phyloP scores from a whole-genome alignment of 495 filamentous ascomycete species.

The Aspergillus haitiensis region DNA sequence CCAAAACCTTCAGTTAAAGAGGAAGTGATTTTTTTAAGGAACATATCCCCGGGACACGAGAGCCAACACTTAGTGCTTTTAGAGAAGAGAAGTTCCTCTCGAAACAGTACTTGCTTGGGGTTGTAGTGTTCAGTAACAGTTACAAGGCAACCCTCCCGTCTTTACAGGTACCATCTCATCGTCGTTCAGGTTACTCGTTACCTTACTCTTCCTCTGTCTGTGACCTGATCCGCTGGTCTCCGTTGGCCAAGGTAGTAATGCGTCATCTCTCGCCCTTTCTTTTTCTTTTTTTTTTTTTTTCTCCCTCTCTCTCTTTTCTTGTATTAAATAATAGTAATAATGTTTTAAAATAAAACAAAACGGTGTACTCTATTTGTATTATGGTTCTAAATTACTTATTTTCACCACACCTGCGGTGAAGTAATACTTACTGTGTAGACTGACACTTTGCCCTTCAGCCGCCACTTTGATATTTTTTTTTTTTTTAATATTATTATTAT shows the following conservation, averaged over 20 bases:
- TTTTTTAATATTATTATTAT: background rate
- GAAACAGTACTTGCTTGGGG: background rate
- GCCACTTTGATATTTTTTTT: conserved; percentile 22
- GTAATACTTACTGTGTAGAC: background rate
- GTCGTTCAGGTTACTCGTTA: background rate
- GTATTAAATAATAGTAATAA: no score
- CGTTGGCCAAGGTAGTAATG: conserved; percentile 3
- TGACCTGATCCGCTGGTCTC: background rate
- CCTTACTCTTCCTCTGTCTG: background rate
- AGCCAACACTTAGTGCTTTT: background rate
- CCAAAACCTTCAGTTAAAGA: background rate
- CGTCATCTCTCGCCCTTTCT: conserved; percentile 8
- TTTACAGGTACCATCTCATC: background rate
- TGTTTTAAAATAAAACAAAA: no score
- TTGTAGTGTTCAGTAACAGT: conserved; percentile 2
- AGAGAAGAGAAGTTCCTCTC: no score
- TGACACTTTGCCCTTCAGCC: background rate
- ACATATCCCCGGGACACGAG: conserved; percentile 10
- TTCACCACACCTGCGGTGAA: background rate
- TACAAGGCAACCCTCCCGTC: background rate
- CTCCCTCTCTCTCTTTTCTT: background rate
- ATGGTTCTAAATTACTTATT: no score
- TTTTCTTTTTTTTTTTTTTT: conserved; percentile 18
- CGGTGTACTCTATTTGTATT: no score
- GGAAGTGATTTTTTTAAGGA: conserved; percentile 4